phyloP scores from a whole-genome alignment of 371 early-diverging fungal genomes.

The Apophysomyces sp. region DNA sequence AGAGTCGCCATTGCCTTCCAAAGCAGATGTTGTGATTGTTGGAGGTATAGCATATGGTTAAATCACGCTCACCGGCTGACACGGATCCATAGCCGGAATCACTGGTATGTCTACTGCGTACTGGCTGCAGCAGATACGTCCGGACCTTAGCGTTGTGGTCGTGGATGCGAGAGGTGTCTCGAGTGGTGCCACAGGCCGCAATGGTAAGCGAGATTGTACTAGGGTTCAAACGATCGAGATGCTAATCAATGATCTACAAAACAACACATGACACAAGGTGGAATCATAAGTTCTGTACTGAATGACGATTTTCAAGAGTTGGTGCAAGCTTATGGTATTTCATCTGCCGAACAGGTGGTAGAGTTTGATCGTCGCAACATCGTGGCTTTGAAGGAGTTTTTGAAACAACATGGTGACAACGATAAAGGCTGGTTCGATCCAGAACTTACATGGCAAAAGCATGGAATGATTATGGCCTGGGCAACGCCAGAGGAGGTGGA shows the following conservation, averaged over 20 bases:
- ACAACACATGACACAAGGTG: constrained; percentile 23
- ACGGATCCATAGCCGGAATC: constrained; percentile 21
- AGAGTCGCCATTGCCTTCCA: constrained; percentile 15
- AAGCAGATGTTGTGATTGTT: constrained; percentile 38
- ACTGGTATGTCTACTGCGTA: constrained; percentile 32
- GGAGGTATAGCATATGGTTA: constrained; percentile 46
- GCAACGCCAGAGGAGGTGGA: constrained; percentile 24
- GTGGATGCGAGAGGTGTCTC: constrained; percentile 45
- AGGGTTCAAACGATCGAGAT: too few species aligned
- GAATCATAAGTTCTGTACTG: constrained; percentile 43
- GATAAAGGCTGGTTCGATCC: constrained; percentile 34
- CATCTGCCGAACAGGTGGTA: constrained; percentile 22
- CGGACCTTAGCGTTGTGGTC: constrained; percentile 32
- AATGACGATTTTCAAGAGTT: constrained; percentile 30
- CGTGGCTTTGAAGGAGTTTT: constrained; percentile 28
- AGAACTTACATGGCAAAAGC: constrained; percentile 32
- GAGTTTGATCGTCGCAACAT: constrained; percentile 39
- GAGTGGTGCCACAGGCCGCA: constrained; percentile 57
- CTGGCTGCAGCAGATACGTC: constrained; percentile 31
- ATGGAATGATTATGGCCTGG: constrained; percentile 35
- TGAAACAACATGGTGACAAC: constrained; percentile 20
- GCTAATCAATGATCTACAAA: constrained; percentile 28
- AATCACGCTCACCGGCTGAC: neutral
- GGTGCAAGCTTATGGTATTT: constrained; percentile 24
- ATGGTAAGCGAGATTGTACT: constrained; percentile 44